phyloP scores from a whole-genome alignment of 257 asterid genomes.

The Linaria vulgaris region DNA sequence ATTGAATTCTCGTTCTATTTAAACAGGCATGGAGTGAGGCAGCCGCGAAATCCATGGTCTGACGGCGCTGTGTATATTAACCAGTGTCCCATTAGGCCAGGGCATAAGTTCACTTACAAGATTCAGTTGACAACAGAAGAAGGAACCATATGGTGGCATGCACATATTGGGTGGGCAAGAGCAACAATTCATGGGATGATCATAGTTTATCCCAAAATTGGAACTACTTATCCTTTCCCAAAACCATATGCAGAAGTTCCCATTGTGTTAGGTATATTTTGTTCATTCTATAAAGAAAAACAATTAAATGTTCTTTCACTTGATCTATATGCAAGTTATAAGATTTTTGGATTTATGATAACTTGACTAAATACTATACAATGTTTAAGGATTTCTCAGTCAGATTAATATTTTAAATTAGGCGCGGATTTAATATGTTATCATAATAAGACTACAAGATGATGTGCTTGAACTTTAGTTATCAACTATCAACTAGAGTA shows the following conservation, averaged over 20 bases:
- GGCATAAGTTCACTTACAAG: constrained; percentile 38
- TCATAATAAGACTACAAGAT: too few species aligned
- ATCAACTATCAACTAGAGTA: too few species aligned
- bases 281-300: too few species aligned
- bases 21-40: constrained; percentile 57
- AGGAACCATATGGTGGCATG: constrained; percentile 64
- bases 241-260: constrained; percentile 43
- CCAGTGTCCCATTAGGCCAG: constrained; percentile 54
- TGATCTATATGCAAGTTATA: background rate
- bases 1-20: too few species aligned
- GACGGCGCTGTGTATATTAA: constrained; percentile 48
- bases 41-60: constrained; percentile 50
- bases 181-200: constrained; percentile 52
- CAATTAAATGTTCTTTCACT: too few species aligned
- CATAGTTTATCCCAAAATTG: constrained; percentile 34
- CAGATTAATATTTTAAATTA: too few species aligned
- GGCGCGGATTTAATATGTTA: too few species aligned
- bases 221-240: constrained; percentile 37
- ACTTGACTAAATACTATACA: background rate
- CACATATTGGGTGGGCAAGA: constrained; percentile 59
- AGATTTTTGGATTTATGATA: background rate
- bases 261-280: constrained; percentile 37
- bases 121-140: constrained; percentile 41
- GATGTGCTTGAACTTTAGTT: too few species aligned
- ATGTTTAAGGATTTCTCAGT: background rate